Base-by-base conservation (phyloP, 1,139 yeast genomes). In the Debaryomycetaceae sp. region DNA sequence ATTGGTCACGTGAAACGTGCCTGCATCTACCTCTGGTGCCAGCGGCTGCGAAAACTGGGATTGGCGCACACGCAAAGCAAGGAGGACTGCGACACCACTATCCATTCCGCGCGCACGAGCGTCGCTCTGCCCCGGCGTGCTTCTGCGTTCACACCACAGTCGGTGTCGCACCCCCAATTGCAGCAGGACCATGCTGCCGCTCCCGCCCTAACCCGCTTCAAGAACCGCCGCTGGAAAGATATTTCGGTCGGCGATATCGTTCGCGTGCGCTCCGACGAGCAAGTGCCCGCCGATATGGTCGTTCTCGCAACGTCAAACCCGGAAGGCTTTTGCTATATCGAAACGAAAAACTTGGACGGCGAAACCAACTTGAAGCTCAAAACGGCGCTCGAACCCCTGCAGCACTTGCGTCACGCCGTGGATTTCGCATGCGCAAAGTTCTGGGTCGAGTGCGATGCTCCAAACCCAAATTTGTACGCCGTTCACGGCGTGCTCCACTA, bases 271-370 rank as follows among this genome's bases (percentile, higher is more conserved):
- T 78, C 79, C 37, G 80, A 90, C 49, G 96, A 87, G 51, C 93
- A 85, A 54, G 75, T 90, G 16, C 98, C 98, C 3, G 96, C 96
- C 7, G 98, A 90, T 58, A 54, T 87, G 22, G 67, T 85, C 13
- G 58, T 87, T 19, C 48, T 90, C 26, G 73, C 95, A 3, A 77
- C 95, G 1, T 79, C 94, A 1, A 96, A 87, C 49, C 52, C 68
- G 1, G 97, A 90, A 48, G 95, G 95, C 25, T 86, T 79, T 27
- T 87, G 97, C 55, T 87, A 78, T 46, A 77, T 87, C 25, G 97
- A 90, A 53, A 90, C 98, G 1, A 87, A 86, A 47, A 90, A 90
- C 51, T 67, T 90, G 43, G 97, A 90, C 55, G 98, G 98, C 51
- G 98, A 90, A 55, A 85, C 97, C 4, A 90, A 90, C 49, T 66